phyloP scores from a whole-genome alignment of 345 rosid genomes.

The Acer campestre region DNA sequence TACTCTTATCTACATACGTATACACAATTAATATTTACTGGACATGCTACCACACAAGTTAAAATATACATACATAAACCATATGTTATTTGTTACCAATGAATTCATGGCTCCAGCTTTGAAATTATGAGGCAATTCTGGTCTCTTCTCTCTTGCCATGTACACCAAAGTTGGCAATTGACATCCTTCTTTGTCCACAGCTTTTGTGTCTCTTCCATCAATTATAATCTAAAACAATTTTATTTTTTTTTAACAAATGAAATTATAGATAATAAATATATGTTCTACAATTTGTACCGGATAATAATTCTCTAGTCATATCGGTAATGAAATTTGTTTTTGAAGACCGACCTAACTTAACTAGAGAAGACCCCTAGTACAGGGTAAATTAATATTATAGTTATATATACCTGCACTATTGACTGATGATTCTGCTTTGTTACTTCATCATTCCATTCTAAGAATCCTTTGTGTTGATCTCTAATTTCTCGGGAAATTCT shows the following conservation, averaged over 20 bases:
- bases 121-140: conserved; percentile 42
- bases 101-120: conserved; percentile 66
- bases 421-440: conserved; percentile 35
- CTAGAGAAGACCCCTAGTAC: no score
- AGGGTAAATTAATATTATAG: no score
- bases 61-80: neutral
- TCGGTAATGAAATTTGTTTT: no score
- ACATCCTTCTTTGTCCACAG: conserved; percentile 36
- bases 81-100: conserved; percentile 28
- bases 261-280: neutral
- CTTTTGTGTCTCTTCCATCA: conserved; percentile 30
- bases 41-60: neutral
- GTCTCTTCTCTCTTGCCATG: conserved; percentile 51
- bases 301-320: no score
- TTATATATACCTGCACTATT: conserved; percentile 29
- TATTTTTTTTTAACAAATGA: neutral
- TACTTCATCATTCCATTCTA: conserved; percentile 27
- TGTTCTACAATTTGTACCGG: neutral
- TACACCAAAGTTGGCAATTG: conserved; percentile 46
- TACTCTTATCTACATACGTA: conserved; percentile 44
- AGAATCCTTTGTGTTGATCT: conserved; percentile 38
- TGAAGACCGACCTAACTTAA: no score
- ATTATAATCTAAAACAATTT: conserved; percentile 24
- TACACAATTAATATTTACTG: neutral
- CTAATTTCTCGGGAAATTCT: conserved; percentile 24